phyloP scores from a whole-genome alignment of 1,284 basidiomycete species.

The Malassezia globosa region DNA sequence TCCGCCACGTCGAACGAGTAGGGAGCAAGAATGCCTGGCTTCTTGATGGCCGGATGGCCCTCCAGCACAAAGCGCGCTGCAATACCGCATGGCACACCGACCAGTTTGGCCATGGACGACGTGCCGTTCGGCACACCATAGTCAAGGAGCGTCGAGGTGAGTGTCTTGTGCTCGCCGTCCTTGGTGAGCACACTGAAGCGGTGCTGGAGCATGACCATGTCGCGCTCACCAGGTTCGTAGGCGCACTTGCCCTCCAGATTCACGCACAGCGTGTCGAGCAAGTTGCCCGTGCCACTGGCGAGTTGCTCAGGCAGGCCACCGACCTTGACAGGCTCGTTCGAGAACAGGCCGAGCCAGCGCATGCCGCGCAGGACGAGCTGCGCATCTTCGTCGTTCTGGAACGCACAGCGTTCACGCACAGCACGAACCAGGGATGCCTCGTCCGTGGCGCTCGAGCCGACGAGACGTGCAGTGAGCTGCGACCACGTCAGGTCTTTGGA shows the following conservation, averaged over 20 bases:
- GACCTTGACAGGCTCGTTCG: constrained; percentile 52
- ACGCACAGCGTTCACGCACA: constrained; percentile 28
- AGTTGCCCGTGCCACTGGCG: constrained; percentile 61
- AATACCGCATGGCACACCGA: constrained; percentile 87
- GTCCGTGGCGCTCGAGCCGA: constrained; percentile 63
- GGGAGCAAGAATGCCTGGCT: constrained; percentile 61
- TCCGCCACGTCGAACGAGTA: constrained; percentile 61
- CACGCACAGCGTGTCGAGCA: constrained; percentile 87
- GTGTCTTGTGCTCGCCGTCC: constrained; percentile 61
- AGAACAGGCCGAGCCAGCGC: constrained; percentile 85
- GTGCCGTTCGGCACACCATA: constrained; percentile 70
- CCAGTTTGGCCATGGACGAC: constrained; percentile 88
- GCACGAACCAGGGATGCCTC: constrained; percentile 27
- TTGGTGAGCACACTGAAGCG: constrained; percentile 50
- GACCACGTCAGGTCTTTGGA: constrained; percentile 47
- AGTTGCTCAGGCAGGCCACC: constrained; percentile 50
- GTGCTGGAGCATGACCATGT: constrained; percentile 95
- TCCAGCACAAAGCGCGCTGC: constrained; percentile 63
- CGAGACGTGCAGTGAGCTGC: constrained; percentile 68
- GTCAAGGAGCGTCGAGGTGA: constrained; percentile 82
- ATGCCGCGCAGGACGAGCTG: constrained; percentile 49
- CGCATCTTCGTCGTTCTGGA: constrained; percentile 30
- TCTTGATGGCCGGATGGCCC: constrained; percentile 55
- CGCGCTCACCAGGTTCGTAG: constrained; percentile 80
- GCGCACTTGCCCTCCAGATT: constrained; percentile 82